phyloP scores from a whole-genome alignment of 2,329 filamentous ascomycete species.

The Fusarium humuli region DNA sequence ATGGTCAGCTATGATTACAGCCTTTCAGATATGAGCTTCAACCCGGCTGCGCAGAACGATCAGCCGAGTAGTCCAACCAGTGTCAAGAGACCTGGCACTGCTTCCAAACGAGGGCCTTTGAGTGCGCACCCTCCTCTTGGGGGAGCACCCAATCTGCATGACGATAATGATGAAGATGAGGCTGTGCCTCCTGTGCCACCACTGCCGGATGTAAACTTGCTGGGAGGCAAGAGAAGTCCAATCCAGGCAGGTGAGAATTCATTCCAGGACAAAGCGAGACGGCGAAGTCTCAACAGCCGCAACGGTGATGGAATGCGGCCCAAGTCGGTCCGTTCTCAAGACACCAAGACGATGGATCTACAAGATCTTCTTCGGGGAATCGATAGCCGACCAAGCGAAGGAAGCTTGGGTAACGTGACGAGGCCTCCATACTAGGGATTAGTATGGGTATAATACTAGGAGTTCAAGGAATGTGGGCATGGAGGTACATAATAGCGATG shows the following conservation, averaged over 20 bases:
- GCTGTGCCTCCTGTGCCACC: constrained; percentile 68
- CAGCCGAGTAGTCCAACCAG: constrained; percentile 48
- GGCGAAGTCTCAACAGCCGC: constrained; percentile 57
- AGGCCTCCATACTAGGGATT: constrained; percentile 61
- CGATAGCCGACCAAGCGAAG: constrained; percentile 61
- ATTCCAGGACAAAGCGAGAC: constrained; percentile 53
- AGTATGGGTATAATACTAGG: constrained; percentile 18
- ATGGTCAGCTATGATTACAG: constrained; percentile 77
- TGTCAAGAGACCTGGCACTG: constrained; percentile 50
- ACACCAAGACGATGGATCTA: constrained; percentile 57
- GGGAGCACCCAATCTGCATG: constrained; percentile 45
- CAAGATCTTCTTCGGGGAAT: constrained; percentile 63
- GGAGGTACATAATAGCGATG: constrained; percentile 30
- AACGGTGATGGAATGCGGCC: constrained; percentile 55
- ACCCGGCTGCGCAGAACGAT: constrained; percentile 53
- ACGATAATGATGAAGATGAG: constrained; percentile 51
- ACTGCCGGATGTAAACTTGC: constrained; percentile 56
- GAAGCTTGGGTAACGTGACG: constrained; percentile 59
- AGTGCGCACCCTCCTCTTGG: constrained; percentile 57
- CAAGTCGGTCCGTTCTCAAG: constrained; percentile 50
- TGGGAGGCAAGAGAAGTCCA: constrained; percentile 48
- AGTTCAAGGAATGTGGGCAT: constrained; percentile 13
- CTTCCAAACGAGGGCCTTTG: constrained; percentile 56
- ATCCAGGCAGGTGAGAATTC: constrained; percentile 47
- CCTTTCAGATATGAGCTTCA: constrained; percentile 74